Evolutionary conservation across 345 rosid species (phyloP).

Genomic region (Cardamine resedifolia): DNA sequence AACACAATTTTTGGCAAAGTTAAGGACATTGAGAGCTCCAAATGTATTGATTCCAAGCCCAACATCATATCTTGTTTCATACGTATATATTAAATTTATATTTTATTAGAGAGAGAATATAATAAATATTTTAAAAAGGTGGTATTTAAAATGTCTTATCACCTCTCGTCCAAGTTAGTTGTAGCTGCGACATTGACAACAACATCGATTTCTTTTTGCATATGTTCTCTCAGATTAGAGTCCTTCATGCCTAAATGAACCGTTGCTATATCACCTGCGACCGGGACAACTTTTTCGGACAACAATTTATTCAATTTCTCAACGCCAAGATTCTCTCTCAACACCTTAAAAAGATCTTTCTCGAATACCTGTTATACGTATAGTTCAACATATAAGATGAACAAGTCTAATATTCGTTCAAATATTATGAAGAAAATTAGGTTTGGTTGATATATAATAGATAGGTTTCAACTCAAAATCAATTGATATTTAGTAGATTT

Average conservation of each 20-base stretch:
- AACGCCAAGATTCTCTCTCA: conserved; percentile 32
- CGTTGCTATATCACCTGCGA: conserved; percentile 31
- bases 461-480: too few relatives aligned
- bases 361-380: conserved; percentile 19
- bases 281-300: conserved; percentile 28
- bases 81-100: neutral
- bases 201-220: conserved; percentile 31
- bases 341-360: conserved; percentile 33
- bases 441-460: conserved; percentile 5
- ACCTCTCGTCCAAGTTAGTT: conserved; percentile 42
- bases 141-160: neutral
- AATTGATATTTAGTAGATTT: too few relatives aligned
- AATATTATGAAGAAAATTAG: neutral
- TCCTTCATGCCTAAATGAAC: conserved; percentile 27
- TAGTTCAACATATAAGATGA: neutral
- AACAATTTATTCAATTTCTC: conserved; percentile 13
- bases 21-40: conserved; percentile 55
- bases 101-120: neutral
- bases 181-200: conserved; percentile 41
- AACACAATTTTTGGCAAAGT: conserved; percentile 57
- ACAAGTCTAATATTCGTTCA: neutral
- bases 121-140: too few relatives aligned
- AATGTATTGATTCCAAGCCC: conserved; percentile 61
- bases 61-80: conserved; percentile 54
- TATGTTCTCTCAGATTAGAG: conserved; percentile 19